These are phyloP conservation scores for Hygrocybe punicea DNA, from an alignment of 768 basidiomycete genomes.

Conservation along the genomic window DNA sequence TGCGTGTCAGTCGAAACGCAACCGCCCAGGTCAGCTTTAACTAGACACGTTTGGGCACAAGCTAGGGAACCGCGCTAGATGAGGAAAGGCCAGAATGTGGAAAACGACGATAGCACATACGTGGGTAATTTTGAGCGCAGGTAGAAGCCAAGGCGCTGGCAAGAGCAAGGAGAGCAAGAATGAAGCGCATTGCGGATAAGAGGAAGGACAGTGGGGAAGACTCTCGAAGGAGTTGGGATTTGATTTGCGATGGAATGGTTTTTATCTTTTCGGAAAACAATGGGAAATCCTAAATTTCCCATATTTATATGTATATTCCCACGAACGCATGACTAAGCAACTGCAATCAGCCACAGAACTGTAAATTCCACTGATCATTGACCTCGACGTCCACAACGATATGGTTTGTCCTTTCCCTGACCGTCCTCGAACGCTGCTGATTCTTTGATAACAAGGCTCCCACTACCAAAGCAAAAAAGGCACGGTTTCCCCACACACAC, in stretches of 20 bases:
- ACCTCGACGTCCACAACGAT: not conserved
- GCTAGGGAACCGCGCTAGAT: constrained; percentile 29
- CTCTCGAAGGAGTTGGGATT: not conserved
- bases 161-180: constrained; percentile 39
- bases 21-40: constrained; percentile 38
- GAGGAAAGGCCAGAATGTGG: constrained; percentile 4
- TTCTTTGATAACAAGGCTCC: constrained; percentile 41
- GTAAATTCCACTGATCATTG: constrained; percentile 8
- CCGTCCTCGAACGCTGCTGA: not conserved
- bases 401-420: not conserved
- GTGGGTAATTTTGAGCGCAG: constrained; percentile 22
- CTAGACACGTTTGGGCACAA: constrained; percentile 52
- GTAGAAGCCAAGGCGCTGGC: constrained; percentile 41
- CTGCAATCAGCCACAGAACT: constrained; percentile 45
- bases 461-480: constrained; percentile 49
- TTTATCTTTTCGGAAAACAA: not conserved
- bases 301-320: constrained; percentile 47
- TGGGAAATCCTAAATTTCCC: constrained; percentile 9
- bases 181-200: constrained; percentile 50
- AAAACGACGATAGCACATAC: not conserved
- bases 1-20: constrained; percentile 50
- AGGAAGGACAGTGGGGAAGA: constrained; percentile 22
- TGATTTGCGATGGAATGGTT: not conserved
- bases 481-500: not conserved
- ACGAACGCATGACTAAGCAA: constrained; percentile 57